phyloP scores from a whole-genome alignment of 768 basidiomycete species.

The Tulasnella calospora region DNA sequence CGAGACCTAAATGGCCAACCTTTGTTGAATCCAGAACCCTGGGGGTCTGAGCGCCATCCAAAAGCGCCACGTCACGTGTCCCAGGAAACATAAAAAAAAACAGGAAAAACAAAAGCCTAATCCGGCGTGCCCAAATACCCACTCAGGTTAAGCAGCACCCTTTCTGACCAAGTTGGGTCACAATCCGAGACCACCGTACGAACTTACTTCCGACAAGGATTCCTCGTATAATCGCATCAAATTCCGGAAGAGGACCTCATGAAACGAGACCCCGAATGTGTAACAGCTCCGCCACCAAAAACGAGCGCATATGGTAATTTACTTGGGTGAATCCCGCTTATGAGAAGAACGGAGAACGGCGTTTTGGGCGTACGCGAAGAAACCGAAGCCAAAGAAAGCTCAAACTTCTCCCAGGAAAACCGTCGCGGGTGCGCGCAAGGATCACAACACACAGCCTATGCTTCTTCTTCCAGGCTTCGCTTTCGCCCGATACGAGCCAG shows the following conservation, averaged over 20 bases:
- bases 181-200: not conserved
- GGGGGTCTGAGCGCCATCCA: not conserved
- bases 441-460: not conserved
- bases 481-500: not conserved
- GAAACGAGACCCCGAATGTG: not conserved
- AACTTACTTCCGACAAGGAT: too few species aligned
- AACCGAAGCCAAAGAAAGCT: too few species aligned
- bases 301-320: not conserved
- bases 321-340: not conserved
- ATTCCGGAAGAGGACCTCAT: not conserved
- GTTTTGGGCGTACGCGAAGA: not conserved
- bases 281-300: not conserved
- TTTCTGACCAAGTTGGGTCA: not conserved
- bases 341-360: not conserved
- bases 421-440: too few species aligned
- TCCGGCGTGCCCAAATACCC: not conserved
- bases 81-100: not conserved
- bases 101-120: not conserved
- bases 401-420: too few species aligned
- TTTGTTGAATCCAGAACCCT: not conserved
- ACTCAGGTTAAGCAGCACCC: not conserved
- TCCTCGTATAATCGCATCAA: not conserved
- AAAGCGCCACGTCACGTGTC: not conserved
- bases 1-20: not conserved
- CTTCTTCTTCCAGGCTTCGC: not conserved